Evolutionary conservation across 1,139 yeast species (phyloP).

Genomic region (Pichia sp.): DNA sequence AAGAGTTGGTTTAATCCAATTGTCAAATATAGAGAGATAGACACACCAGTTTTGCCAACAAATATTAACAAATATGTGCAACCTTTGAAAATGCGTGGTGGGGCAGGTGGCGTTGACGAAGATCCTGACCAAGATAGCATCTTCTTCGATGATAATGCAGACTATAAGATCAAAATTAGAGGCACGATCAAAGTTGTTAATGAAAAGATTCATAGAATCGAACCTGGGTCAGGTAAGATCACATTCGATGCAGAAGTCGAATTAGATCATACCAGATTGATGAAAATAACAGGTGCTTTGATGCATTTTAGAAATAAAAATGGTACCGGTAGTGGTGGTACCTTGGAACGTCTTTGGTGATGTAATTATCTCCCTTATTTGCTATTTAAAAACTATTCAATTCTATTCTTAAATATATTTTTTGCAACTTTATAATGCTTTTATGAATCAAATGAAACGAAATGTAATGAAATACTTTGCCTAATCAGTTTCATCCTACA

Average conservation of each 20-base stretch:
- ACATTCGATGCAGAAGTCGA: constrained; percentile 32
- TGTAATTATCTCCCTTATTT: not conserved
- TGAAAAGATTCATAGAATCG: constrained; percentile 21
- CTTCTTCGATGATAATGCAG: constrained; percentile 24
- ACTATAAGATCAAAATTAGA: constrained; percentile 30
- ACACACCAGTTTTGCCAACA: constrained; percentile 27
- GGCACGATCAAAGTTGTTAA: constrained; percentile 27
- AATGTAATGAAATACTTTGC: too few species aligned
- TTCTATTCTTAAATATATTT: not conserved
- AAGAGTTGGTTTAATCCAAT: constrained; percentile 28
- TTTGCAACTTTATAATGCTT: too few species aligned
- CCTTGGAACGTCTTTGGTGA: constrained; percentile 29
- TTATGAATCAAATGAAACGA: too few species aligned
- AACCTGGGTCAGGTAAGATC: constrained; percentile 29
- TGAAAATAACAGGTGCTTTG: constrained; percentile 27
- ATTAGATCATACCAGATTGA: constrained; percentile 33
- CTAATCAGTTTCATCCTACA: too few species aligned
- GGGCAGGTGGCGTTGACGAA: constrained; percentile 20
- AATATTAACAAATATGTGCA: constrained; percentile 29
- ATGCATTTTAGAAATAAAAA: constrained; percentile 24
- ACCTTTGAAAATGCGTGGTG: constrained; percentile 25
- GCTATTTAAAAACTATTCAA: too few species aligned
- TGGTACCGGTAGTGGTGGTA: constrained; percentile 21
- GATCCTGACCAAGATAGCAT: constrained; percentile 25
- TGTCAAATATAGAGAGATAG: constrained; percentile 26